Evolutionary conservation across 805 yeast genomes (phyloP), one percentile per base, ranked within the genome.

Genomic region (Wickerhamomyces pijperi): DNA sequence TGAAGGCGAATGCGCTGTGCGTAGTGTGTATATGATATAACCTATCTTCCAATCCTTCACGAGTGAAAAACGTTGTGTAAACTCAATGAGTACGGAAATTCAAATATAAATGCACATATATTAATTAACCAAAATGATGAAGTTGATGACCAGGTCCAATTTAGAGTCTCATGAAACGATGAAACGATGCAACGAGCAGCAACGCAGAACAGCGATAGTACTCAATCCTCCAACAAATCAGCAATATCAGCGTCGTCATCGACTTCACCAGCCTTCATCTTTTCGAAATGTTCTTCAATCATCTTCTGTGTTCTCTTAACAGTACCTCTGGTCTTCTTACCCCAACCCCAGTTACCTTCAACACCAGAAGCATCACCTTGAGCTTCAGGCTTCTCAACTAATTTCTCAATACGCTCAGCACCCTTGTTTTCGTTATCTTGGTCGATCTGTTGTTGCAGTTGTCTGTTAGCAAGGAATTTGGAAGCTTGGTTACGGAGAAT

Each of bases 321-420:
- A 42, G 65, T 67, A 46, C 65, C 64, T 63, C 88, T 72, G 5
- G 88, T 81, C 51, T 70, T 69, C 55, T 82, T 82, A 40, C 92
- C 92, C 86, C 87, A 82, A 21, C 92, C 90, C 65, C 82, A 82
- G 5, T 67, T 46, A 31, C 61, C 54, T 28, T 76, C 76, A 37
- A 52, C 44, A 5, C 54, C 50, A 32, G 62, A 61, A 34, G 63
- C 56, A 36, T 64, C 57, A 23, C 62, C 67, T 28, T 55, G 50
- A 21, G 55, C 60, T 19, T 61, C 65, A 34, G 66, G 64, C 28
- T 58, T 51, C 12, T 60, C 66, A 5, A 62, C 47, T 14, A 59
- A 41, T 8, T 53, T 52, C 9, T 58, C 55, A n/a, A 59, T 39
- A 21, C 57, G 49, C 4, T 50, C 53, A 25, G 54, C 50, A 5